phyloP scores from a whole-genome alignment of 306 rosid genomes.

The Hippophae rhamnoides region DNA sequence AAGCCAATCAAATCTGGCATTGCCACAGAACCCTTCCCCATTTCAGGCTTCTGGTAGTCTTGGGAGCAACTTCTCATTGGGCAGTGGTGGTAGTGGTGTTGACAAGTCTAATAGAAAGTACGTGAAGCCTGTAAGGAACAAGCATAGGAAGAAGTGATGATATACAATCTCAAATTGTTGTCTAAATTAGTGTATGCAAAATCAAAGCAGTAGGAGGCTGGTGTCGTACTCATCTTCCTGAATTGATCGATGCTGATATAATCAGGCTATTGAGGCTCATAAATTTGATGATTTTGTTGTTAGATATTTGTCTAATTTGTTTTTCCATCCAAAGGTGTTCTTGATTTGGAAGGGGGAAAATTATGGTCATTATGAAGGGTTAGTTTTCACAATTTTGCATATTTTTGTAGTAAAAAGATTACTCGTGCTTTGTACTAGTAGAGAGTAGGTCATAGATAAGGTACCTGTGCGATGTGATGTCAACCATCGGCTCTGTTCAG shows the following conservation, averaged over 20 bases:
- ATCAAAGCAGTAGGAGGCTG: slow-evolving; percentile 13
- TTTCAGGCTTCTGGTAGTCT: slow-evolving; percentile 69
- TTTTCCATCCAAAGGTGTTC: neutral
- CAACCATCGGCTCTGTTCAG: slow-evolving; percentile 4
- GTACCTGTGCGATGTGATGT: slow-evolving; percentile 20
- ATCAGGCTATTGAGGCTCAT: slow-evolving; percentile 14
- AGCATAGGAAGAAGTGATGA: slow-evolving; percentile 53
- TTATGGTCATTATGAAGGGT: slow-evolving; percentile 21
- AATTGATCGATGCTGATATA: slow-evolving; percentile 21
- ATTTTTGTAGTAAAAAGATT: slow-evolving; percentile 28
- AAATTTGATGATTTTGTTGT: slow-evolving; percentile 3
- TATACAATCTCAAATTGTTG: neutral
- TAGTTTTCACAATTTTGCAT: slow-evolving; percentile 50
- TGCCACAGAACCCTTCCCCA: slow-evolving; percentile 49
- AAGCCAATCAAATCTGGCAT: slow-evolving; percentile 35
- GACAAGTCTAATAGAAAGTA: slow-evolving; percentile 58
- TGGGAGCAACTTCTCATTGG: slow-evolving; percentile 78
- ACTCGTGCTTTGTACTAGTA: slow-evolving; percentile 31
- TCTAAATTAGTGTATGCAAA: slow-evolving; percentile 2
- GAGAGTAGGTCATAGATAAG: slow-evolving; percentile 26
- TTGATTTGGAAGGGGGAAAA: slow-evolving; percentile 2
- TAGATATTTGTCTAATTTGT: neutral
- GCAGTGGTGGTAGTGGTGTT: slow-evolving; percentile 52
- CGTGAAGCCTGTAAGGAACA: slow-evolving; percentile 34
- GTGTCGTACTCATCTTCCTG: slow-evolving; percentile 18